Evolutionary conservation across 208 protist species (phyloP), one percentile per base, ranked within the genome.

Genomic region (Leptomonas seymouri): DNA sequence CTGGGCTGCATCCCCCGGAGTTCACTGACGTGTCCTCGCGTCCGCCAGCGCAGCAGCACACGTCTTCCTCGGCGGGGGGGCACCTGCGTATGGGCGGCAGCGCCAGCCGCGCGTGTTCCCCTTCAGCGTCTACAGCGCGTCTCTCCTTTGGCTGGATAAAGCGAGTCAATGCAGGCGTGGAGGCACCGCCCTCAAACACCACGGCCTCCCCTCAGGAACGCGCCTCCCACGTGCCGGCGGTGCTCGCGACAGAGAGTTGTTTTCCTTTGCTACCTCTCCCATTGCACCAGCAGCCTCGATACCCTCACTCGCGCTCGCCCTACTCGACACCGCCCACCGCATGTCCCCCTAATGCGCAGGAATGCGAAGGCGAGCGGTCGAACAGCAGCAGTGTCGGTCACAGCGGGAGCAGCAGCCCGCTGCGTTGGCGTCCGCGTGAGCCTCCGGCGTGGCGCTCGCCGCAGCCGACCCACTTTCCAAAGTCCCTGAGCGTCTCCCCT

Each of bases 401-500:
- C 54, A 67, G 45, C 59, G 27, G 34, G 9, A 46, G 49, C 18
- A 36, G 34, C n/a, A 71, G 50, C 34, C 64, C 58, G 5, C 57
- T 53, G 48, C 57, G 20, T 16, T 12, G 27, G 49, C 71, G 54
- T n/a, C 71, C 36, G 46, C 71, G 71, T 12, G 64, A 71, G 44
- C 72, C 72, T 18, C 72, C 72, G 34, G 58, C 63, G 44, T 78
- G 72, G 72, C 72, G 72, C 45, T 72, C 72, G 20, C 72, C 72
- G 31, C 72, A 72, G 59, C 36, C 59, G 18, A 2, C 53, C 14
- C 54, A 59, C 25, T 48, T 76, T 21, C 62, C 62, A 18, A 70
- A n/a, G 44, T 76, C 71, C 2, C 53, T 76, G 48, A 76, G 28
- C 54, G 63, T 76, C 34, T 76, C 64, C 16, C 65, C 64, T 0